Percentiles rank a stretch among this genome's conserved stretches.
phyloP scores from a whole-genome alignment of 768 basidiomycete genomes.

The Rhodotorula taiwanensis region DNA sequence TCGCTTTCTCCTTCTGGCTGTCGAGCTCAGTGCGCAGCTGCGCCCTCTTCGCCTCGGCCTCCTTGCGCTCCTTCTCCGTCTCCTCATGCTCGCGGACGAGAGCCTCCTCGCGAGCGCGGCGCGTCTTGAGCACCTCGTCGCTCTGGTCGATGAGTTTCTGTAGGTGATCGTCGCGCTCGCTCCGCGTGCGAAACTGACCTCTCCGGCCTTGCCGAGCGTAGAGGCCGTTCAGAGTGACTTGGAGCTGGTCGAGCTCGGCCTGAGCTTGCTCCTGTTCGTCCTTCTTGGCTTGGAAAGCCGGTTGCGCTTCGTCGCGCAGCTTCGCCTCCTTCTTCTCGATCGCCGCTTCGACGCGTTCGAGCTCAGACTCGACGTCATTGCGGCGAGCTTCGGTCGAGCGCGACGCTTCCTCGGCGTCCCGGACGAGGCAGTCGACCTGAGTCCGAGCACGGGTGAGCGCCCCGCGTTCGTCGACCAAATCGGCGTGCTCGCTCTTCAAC shows the following conservation, averaged over 20 bases:
- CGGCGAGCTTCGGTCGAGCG: conserved; percentile 44
- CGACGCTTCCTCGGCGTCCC: conserved; percentile 62
- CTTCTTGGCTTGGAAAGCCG: neutral
- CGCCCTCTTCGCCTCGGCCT: conserved; percentile 51
- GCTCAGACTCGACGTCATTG: neutral
- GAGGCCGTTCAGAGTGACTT: conserved; percentile 62
- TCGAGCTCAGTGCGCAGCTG: conserved; percentile 56
- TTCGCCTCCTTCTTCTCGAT: neutral
- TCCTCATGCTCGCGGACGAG: conserved; percentile 44
- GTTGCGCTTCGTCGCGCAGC: neutral
- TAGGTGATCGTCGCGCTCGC: conserved; percentile 76
- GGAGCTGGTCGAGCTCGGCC: conserved; percentile 68
- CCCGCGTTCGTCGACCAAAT: conserved; percentile 72
- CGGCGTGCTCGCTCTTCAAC: conserved; percentile 60
- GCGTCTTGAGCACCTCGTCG: conserved; percentile 54
- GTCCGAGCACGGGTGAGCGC: conserved; percentile 79
- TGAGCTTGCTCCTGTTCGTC: neutral
- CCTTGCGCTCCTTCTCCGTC: conserved; percentile 45
- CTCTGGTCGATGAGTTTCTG: conserved; percentile 67
- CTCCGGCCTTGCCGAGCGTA: conserved; percentile 87
- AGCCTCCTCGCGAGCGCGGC: conserved; percentile 55
- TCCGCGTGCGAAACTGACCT: conserved; percentile 71
- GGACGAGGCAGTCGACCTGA: conserved; percentile 74
- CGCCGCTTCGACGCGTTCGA: conserved; percentile 2
- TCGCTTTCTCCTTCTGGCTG: conserved; percentile 55